These are phyloP conservation scores for Ophiostoma angusticollis DNA, from an alignment of 2,329 filamentous ascomycete genomes.

Conservation along the genomic window DNA sequence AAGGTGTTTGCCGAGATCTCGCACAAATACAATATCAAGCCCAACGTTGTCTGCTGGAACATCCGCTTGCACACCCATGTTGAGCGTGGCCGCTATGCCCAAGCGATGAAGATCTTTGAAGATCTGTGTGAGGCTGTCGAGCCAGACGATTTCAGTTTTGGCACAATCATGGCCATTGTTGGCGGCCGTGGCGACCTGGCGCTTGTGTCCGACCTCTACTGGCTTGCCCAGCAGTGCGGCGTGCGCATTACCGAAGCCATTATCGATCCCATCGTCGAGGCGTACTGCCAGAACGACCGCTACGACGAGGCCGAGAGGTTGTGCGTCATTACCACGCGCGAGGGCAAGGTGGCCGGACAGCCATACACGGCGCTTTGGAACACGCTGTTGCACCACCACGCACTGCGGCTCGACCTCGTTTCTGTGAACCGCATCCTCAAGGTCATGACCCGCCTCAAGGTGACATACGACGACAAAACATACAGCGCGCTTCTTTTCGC, in stretches of 20 bases:
- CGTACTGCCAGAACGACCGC: slow-evolving; percentile 46
- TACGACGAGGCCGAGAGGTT: slow-evolving; percentile 44
- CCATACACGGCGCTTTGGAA: slow-evolving; percentile 61
- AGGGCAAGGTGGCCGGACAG: slow-evolving; percentile 29
- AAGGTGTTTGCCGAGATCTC: slow-evolving; percentile 50
- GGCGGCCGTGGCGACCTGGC: slow-evolving; percentile 61
- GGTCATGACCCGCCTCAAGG: slow-evolving; percentile 32
- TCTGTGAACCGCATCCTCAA: slow-evolving; percentile 35
- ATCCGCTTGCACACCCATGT: slow-evolving; percentile 60
- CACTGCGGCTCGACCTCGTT: slow-evolving; percentile 42
- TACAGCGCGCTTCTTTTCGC: slow-evolving; percentile 37
- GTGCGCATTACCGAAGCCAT: slow-evolving; percentile 44
- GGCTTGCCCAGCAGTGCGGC: slow-evolving; percentile 36
- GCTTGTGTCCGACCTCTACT: slow-evolving; percentile 51
- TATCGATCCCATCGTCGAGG: slow-evolving; percentile 52
- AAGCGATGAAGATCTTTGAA: slow-evolving; percentile 51
- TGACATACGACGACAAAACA: slow-evolving; percentile 38
- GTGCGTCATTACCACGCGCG: slow-evolving; percentile 40
- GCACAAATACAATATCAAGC: slow-evolving; percentile 39
- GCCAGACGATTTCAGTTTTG: slow-evolving; percentile 54
- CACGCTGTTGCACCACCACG: slow-evolving; percentile 56
- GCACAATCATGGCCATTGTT: slow-evolving; percentile 60
- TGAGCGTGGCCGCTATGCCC: slow-evolving; percentile 52
- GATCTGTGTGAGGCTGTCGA: slow-evolving; percentile 35
- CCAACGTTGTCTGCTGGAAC: slow-evolving; percentile 58